Base-by-base conservation (phyloP, 129 eudicot genomes). In the Chrysanthemum lavandulifolium region DNA sequence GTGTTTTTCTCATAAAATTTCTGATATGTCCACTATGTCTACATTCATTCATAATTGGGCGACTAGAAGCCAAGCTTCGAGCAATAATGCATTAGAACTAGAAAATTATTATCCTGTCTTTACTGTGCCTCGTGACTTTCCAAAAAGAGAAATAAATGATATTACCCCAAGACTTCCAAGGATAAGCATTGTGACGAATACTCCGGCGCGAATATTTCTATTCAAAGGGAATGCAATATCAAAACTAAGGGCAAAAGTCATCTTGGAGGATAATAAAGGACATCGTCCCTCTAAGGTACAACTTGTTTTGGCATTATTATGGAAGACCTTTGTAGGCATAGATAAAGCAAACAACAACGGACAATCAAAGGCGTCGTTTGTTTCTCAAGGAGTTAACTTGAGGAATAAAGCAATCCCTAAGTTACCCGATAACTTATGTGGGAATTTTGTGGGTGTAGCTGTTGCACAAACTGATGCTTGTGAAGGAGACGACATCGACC, bases 371-470 rank as follows among this genome's bases (percentile, higher is more conserved):
- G 52, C 64, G 14, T 78, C 64, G 5, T 7, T 71, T 52, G 16
- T 62, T 50, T 25, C 43, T 47, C 57, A 61, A 31, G 19, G 66
- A 4, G 82, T 71, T 49, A 78, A 78, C 51, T 15, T 78, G 23
- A 63, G 82, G 55, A 68, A 57, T 19, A 71, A 58, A 71, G 59
- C 59, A 8, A 61, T 31, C 27, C 82, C 77, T 14, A 74, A 61
- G 10, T 13, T 78, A 47, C 73, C 73, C 11, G 11, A 53, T 19
- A 12, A 70, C 10, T 27, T 14, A 13, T 61, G 25, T 18, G 76
- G 82, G 15, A 78, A 70, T 47, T 64, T 78, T 10, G 49, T 27
- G 65, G 18, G 66, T 25, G 14, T 72, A 27, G 67, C 73, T 59
- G 47, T 29, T 5, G 10, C 68, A n/a, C 55, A 25, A 65, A 29